Base-by-base conservation (phyloP, 306 rosid genomes). In the Chamaecrista fasciculata region DNA sequence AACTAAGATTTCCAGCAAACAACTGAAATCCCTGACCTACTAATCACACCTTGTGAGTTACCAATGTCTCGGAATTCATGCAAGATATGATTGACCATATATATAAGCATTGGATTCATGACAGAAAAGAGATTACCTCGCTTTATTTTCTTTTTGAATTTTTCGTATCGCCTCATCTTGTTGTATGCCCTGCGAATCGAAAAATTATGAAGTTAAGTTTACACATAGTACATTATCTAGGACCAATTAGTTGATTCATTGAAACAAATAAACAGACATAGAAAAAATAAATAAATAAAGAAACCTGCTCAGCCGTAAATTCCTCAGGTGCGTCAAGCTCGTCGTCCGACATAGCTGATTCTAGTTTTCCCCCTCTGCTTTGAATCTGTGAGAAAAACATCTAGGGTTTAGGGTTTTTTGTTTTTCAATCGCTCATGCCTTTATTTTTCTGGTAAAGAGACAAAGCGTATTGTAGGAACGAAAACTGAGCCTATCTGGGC, bases 311-410 rank as follows among this genome's bases (percentile, higher is more conserved):
- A 4, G 92, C 90, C 12, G 98, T 86, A 59, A 87, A 43, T 61
- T 87, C 92, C 76, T 87, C 92, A 1, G 92, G 92, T 8, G 84
- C 81, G 47, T 87, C 87, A 4, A 80, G 78, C 9, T 84, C 84
- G 44, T 74, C 67, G 69, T 72, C 78, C 78, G 81, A 80, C 89
- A 84, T 74, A 33, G 62, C 48, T 26, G 55, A 33, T 52, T 52
- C 47, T 8, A 21, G 15, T 71, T 57, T 57, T 59, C 23, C 8
- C 43, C 36, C 34, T 15, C 57, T 28, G 9, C 21, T n/a, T 37
- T 12, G 14, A 53, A 39, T 57, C 24, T 47, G 16, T 48, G 46
- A 18, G 46, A 23, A 19, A 6, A 12, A 58, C 37, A 29, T 28
- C 72, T 75, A 63, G 83, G 83, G 81, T 81, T 78, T 71, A 51